Evolutionary conservation across 345 rosid species (phyloP), one percentile per base, ranked within the genome.

Genomic region (Eucalyptus erythrocorys): DNA sequence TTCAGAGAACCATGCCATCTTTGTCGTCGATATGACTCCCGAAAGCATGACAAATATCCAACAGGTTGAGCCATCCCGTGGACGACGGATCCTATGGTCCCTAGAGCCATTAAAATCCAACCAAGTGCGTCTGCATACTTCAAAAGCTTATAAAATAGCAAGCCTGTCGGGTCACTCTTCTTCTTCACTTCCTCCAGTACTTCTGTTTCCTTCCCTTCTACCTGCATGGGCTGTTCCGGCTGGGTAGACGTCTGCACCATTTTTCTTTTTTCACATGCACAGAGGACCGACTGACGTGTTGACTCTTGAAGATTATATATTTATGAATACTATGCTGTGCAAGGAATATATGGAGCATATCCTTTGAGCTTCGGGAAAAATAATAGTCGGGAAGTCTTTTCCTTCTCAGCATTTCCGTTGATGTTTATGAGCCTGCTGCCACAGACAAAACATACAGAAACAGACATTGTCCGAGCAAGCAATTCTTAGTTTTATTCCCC

Each of bases 51-150:
- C 84, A 94, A 82, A 87, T 95, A 94, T 13, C 97, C 95, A 15
- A 93, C 66, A 4, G 96, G 97, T 71, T 86, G 94, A 79, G 96
- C 96, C 94, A 92, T 89, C 85, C 97, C 97, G 87, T 95, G 95
- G 42, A 94, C 94, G 3, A 93, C 43, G 5, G 95, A 91, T 34
- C 97, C 96, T 24, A 93, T 45, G 7, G 92, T 92, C 55, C 97
- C 96, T 47, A 94, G 85, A 32, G 53, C 94, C 97, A 95, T 94
- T 4, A 93, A 89, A 19, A 57, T 43, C 95, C 96, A 95, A 51
- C 94, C 97, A 87, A 93, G 32, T 8, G 85, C 61, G 79, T 95
- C 96, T 40, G 94, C 96, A 80, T 90, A 95, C 81, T 93, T 90
- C 87, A 94, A 90, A 45, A 95, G 94, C 91, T 90, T 93, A 49